A percentile compares a stretch with the other conserved stretches of the same genome.
phyloP scores from a whole-genome alignment of 148 eudicot genomes.

The Rhododendron simsii region DNA sequence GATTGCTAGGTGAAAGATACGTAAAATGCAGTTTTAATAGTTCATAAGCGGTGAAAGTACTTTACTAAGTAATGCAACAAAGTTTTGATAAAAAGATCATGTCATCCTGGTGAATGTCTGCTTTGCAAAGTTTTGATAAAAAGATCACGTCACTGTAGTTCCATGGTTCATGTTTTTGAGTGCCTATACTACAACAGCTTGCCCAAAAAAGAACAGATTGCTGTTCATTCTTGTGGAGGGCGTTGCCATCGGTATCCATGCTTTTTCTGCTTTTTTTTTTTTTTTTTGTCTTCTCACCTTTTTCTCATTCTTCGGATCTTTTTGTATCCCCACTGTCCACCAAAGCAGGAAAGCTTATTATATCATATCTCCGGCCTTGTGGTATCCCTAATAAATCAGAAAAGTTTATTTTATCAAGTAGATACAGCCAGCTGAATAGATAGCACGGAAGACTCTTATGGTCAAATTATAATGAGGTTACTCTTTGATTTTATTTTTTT shows the following conservation, averaged over 20 bases:
- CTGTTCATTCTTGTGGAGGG: conserved; percentile 82
- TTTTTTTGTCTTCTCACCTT: background rate
- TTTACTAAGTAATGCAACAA: too few species aligned
- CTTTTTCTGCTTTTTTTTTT: background rate
- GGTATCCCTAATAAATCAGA: background rate
- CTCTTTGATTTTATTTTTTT: too few species aligned
- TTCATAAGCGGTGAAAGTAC: too few species aligned
- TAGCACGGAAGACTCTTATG: too few species aligned
- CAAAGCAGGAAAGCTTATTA: too few species aligned
- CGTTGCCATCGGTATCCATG: conserved; percentile 86
- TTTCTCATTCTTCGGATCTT: background rate
- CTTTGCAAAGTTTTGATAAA: conserved; percentile 80
- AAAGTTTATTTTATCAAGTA: too few species aligned
- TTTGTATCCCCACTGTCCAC: background rate
- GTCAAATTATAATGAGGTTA: too few species aligned
- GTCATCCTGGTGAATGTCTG: conserved; percentile 74
- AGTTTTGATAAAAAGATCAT: too few species aligned
- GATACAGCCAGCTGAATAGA: too few species aligned
- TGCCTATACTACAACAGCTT: conserved; percentile 75
- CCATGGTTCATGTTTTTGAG: conserved; percentile 96
- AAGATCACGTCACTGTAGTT: conserved; percentile 89
- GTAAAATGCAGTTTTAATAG: too few species aligned
- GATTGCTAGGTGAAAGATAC: too few species aligned
- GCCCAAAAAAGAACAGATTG: conserved; percentile 60
- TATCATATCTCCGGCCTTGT: too few species aligned